Percentiles rank a stretch among this genome's conserved stretches.
phyloP scores from a whole-genome alignment of 805 yeast species.

The Lipomyces mesembrius region DNA sequence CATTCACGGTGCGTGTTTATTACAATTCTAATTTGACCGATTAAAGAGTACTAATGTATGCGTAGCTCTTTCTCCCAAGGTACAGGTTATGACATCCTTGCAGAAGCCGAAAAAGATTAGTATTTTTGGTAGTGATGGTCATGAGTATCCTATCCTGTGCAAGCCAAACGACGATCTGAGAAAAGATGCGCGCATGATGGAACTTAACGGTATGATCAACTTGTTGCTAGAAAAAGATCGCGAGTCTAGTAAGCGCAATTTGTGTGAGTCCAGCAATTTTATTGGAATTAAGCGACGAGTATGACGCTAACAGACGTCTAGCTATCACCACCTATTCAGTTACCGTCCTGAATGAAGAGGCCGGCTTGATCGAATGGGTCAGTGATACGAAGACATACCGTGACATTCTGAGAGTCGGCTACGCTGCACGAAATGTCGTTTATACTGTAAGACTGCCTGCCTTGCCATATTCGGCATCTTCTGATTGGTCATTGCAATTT shows the following conservation, averaged over 20 bases:
- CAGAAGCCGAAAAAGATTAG: slow-evolving; percentile 84
- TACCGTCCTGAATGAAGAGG: slow-evolving; percentile 79
- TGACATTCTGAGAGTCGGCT: slow-evolving; percentile 57
- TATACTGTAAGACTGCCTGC: background rate
- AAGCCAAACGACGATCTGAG: slow-evolving; percentile 89
- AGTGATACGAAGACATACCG: slow-evolving; percentile 74
- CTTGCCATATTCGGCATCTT: background rate
- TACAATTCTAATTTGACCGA: background rate
- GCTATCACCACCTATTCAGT: slow-evolving; percentile 83
- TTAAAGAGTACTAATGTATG: slow-evolving; percentile 43
- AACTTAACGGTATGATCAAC: slow-evolving; percentile 85
- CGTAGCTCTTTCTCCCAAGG: slow-evolving; percentile 54
- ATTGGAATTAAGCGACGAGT: background rate
- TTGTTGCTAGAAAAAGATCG: slow-evolving; percentile 66
- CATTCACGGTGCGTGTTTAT: background rate
- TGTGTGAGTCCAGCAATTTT: slow-evolving; percentile 44
- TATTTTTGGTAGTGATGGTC: slow-evolving; percentile 77
- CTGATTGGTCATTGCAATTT: background rate
- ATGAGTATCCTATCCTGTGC: slow-evolving; percentile 73
- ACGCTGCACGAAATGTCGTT: slow-evolving; percentile 50
- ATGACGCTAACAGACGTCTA: background rate
- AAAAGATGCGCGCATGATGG: slow-evolving; percentile 93
- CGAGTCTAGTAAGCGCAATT: slow-evolving; percentile 73
- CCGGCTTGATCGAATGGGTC: slow-evolving; percentile 93
- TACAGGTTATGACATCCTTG: slow-evolving; percentile 74